Percentiles rank a stretch among this genome's conserved stretches.
Evolutionary conservation across 2,329 filamentous ascomycete genomes (phyloP).

Genomic region (Ophiostoma perfectum): DNA sequence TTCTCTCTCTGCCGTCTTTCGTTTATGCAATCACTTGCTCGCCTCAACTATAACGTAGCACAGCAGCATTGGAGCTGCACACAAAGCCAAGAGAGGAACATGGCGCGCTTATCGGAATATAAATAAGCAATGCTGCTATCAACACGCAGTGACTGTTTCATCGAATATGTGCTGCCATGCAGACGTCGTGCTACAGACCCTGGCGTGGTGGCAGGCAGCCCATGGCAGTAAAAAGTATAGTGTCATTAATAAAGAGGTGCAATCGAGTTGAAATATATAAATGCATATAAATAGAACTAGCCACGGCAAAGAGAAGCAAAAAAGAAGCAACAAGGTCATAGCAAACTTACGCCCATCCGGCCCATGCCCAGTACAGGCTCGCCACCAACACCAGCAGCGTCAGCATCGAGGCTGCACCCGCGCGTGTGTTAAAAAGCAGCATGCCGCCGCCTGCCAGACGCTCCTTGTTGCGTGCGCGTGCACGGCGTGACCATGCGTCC

Average conservation of each 20-base stretch:
- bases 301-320: background rate
- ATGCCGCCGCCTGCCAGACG: constrained; percentile 50
- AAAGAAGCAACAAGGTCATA: background rate
- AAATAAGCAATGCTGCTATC: too few relatives aligned
- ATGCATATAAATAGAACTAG: background rate
- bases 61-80: background rate
- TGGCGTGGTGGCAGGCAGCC: too few relatives aligned
- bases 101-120: too few relatives aligned
- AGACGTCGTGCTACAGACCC: background rate
- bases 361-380: constrained; percentile 42
- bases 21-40: too few relatives aligned
- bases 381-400: constrained; percentile 40
- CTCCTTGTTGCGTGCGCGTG: constrained; percentile 43
- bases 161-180: background rate
- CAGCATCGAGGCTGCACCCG: constrained; percentile 44
- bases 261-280: background rate
- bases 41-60: background rate
- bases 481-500: constrained; percentile 50
- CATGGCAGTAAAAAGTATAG: background rate
- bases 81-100: too few relatives aligned
- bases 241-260: background rate
- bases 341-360: background rate
- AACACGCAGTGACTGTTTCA: background rate
- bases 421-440: constrained; percentile 49
- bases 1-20: too few relatives aligned